Base-by-base conservation (phyloP, 2,329 filamentous ascomycete genomes). In the Eutypella sp. region DNA sequence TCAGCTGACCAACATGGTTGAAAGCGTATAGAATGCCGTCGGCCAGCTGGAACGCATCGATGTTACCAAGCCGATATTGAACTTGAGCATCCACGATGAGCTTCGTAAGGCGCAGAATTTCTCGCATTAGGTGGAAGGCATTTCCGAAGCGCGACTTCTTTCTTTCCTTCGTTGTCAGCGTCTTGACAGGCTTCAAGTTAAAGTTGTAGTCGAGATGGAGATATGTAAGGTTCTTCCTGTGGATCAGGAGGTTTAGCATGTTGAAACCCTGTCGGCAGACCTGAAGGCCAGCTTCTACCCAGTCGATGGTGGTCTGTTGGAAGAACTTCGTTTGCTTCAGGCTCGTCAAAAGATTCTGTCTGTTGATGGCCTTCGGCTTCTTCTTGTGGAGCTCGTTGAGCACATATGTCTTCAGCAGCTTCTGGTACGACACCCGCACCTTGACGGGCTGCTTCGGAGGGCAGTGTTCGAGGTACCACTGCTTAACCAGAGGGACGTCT, bases 81-180 rank as follows among this genome's bases (percentile, higher is more conserved):
- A 99, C 95, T 66, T 99, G 95, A 3, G 93, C 92, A 67, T 99
- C 93, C 37, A 99, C 93, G 60, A 99, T 97, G 53, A 99, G 79
- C 70, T 99, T 99, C 1, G 93, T 99, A 55, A 99, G 67, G 40
- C 95, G 86, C 45, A 99, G 70, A 49, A 99, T 99, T 70, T 99
- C 93, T 64, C 93, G 86, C 93, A 99, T 99, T 47, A 99, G 70
- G 69, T 99, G 93, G 76, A 99, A 99, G 18, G 93, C 95, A 64
- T 99, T 99, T 74, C 93, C 93, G 57, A 99, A 99, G 52, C 93
- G 87, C 24, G 92, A 97, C 79, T 99, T 99, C 76, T 99, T 99
- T 58, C 93, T 87, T 74, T 99, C 93, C 68, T 99, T 99, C 25
- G 93, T 99, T 0, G 93, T 99, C 56, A 99, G 69, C 0, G 93